Evolutionary conservation across 306 rosid genomes (phyloP).

Genomic region (Cajanus cajan): DNA sequence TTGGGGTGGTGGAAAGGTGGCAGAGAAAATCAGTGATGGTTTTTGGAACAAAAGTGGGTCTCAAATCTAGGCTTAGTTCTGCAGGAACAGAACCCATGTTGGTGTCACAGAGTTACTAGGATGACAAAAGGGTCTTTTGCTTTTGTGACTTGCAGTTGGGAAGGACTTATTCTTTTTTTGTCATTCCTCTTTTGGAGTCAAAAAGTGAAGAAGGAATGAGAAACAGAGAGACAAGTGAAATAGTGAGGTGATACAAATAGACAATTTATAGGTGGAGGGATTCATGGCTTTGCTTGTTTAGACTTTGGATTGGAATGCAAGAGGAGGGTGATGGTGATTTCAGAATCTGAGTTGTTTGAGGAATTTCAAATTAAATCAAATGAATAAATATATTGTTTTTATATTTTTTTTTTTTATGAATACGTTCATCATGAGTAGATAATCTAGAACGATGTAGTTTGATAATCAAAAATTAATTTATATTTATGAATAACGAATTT

Average conservation of each 20-base stretch:
- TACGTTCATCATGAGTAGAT: too few relatives aligned
- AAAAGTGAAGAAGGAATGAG: background rate
- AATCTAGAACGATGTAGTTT: too few relatives aligned
- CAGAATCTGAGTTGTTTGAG: background rate
- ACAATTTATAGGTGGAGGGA: background rate
- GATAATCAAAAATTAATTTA: too few relatives aligned
- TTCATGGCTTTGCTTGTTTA: background rate
- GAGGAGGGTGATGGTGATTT: background rate
- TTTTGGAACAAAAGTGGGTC: constrained; percentile 58
- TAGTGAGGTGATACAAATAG: background rate
- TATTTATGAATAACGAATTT: too few relatives aligned
- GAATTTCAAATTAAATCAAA: background rate
- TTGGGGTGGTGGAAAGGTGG: constrained; percentile 34
- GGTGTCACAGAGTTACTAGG: background rate
- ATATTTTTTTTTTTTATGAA: too few relatives aligned
- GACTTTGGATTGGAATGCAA: constrained; percentile 4
- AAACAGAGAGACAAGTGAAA: background rate
- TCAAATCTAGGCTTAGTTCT: constrained; percentile 61
- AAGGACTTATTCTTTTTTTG: background rate
- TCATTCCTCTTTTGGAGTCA: background rate
- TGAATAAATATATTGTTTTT: background rate
- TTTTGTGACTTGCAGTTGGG: background rate
- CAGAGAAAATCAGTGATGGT: constrained; percentile 54
- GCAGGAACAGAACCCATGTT: constrained; percentile 53
- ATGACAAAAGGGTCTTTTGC: background rate